Evolutionary conservation across 306 rosid genomes (phyloP).

Genomic region (Senna siamea): DNA sequence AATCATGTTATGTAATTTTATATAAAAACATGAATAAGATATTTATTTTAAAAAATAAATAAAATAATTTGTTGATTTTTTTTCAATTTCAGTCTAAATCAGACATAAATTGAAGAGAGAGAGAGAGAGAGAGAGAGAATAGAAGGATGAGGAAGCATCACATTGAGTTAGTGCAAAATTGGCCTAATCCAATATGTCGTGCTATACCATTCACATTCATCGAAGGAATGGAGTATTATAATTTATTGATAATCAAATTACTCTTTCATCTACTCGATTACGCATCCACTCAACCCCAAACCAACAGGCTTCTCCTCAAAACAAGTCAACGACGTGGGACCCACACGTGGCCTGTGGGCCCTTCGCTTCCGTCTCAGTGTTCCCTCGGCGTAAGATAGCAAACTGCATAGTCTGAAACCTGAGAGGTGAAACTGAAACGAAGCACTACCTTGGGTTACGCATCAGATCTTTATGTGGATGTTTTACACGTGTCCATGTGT

Average conservation of each 20-base stretch:
- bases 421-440: too few species aligned
- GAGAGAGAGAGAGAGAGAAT: too few species aligned
- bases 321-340: conserved; percentile 46
- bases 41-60: too few species aligned
- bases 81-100: too few species aligned
- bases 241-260: neutral
- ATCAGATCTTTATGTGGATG: neutral
- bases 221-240: neutral
- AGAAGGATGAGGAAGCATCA: neutral
- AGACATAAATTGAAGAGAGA: too few species aligned
- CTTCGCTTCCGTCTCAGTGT: conserved; percentile 14
- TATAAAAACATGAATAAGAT: too few species aligned
- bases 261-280: neutral
- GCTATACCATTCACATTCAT: neutral
- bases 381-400: conserved; percentile 38
- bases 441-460: conserved; percentile 39
- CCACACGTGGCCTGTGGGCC: conserved; percentile 37
- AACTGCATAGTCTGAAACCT: neutral
- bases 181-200: neutral
- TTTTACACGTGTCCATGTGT: conserved; percentile 7
- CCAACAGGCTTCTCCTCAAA: neutral
- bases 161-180: neutral
- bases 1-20: too few species aligned
- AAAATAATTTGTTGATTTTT: too few species aligned
- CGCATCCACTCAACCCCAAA: neutral